Conservation (phyloP, 352 stramenopile species). For the Globisporangium mamillatum region DNA sequence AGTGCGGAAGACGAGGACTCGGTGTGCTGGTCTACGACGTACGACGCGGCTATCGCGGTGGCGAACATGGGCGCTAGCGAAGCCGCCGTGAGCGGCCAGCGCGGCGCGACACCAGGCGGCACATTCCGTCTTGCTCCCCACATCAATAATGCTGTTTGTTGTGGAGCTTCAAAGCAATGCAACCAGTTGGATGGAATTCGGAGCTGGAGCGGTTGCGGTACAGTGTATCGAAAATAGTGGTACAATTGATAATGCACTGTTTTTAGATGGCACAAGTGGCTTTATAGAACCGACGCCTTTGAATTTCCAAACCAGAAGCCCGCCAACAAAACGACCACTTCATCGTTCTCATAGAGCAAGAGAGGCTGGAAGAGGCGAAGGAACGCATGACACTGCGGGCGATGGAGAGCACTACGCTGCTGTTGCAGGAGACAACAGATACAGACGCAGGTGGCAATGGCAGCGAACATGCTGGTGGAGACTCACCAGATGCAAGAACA, state of each 20-base stretch:
- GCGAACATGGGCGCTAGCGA: slow-evolving; percentile 18
- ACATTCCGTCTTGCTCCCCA: slow-evolving; percentile 5
- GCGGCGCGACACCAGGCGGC: not conserved
- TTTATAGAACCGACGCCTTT: slow-evolving; percentile 4
- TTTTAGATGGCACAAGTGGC: not conserved
- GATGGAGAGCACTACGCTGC: not conserved
- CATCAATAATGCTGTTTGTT: not conserved
- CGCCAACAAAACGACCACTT: not conserved
- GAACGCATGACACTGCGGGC: not conserved
- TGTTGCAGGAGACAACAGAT: not conserved
- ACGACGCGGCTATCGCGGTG: slow-evolving; percentile 13
- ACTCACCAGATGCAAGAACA: not conserved
- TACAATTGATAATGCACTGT: not conserved
- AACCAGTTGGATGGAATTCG: not conserved
- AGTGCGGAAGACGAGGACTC: slow-evolving; percentile 4
- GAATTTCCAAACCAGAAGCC: slow-evolving; percentile 8
- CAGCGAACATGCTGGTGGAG: not conserved
- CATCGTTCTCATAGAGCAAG: not conserved
- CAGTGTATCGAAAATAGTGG: not conserved
- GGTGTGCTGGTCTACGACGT: slow-evolving; percentile 16
- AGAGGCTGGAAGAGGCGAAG: not conserved
- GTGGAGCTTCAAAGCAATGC: not conserved
- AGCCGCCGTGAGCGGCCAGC: not conserved
- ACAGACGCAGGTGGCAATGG: not conserved
- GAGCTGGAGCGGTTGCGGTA: not conserved